Evolutionary conservation across 495 filamentous ascomycete genomes (phyloP).

Genomic region (Hypoxylon lenormandii): DNA sequence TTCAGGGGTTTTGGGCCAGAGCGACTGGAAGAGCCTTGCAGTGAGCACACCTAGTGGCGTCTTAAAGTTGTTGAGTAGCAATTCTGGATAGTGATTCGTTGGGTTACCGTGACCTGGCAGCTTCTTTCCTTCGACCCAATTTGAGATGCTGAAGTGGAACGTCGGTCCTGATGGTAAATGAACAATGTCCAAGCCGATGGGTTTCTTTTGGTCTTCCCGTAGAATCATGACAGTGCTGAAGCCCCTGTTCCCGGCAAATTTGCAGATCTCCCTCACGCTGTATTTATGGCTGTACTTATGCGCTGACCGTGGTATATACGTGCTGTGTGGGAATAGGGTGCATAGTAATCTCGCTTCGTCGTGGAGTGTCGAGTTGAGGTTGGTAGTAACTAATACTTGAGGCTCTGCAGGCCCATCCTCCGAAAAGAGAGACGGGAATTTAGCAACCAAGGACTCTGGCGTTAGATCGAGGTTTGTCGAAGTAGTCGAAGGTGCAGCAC

Average conservation of each 20-base stretch:
- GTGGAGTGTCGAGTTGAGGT: constrained; percentile 84
- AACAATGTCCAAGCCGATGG: constrained; percentile 79
- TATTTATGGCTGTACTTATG: constrained; percentile 87
- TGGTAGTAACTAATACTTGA: constrained; percentile 90
- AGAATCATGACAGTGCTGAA: constrained; percentile 85
- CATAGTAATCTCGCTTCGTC: constrained; percentile 81
- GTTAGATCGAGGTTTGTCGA: constrained; percentile 79
- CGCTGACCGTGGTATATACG: constrained; percentile 84
- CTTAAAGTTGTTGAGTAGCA: constrained; percentile 94
- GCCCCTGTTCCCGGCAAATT: constrained; percentile 81
- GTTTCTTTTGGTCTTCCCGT: constrained; percentile 84
- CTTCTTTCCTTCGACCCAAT: constrained; percentile 85
- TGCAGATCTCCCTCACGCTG: constrained; percentile 86
- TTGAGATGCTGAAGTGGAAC: constrained; percentile 80
- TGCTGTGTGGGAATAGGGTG: constrained; percentile 82
- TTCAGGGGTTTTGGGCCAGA: constrained; percentile 87
- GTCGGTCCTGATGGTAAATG: constrained; percentile 87
- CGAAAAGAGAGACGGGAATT: constrained; percentile 85
- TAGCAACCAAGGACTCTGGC: constrained; percentile 73
- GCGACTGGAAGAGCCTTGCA: constrained; percentile 81
- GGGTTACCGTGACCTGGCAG: constrained; percentile 89
- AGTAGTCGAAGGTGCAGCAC: constrained; percentile 66
- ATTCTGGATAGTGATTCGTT: constrained; percentile 89
- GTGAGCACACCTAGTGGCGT: constrained; percentile 92
- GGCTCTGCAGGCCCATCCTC: constrained; percentile 69